phyloP scores from a whole-genome alignment of 1,284 basidiomycete species.

The Ceratobasidium papillatum region DNA sequence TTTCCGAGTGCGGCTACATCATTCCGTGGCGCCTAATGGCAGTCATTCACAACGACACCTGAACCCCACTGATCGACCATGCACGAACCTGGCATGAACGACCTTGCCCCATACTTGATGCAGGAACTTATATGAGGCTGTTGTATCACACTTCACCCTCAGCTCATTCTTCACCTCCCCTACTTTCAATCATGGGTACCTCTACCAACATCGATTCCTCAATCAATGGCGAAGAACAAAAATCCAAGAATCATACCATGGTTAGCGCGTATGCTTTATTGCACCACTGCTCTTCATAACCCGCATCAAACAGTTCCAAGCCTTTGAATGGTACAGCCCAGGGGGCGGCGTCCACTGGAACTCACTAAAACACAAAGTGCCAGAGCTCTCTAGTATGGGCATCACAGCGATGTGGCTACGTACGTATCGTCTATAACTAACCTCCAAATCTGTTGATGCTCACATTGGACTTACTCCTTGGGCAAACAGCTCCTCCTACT shows the following conservation, averaged over 20 bases:
- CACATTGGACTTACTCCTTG: background rate
- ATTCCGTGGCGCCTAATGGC: no score
- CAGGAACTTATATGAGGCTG: no score
- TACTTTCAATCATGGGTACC: slow-evolving; percentile 16
- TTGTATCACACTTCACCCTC: no score
- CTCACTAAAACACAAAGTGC: slow-evolving; percentile 55
- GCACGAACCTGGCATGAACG: no score
- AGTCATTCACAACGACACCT: no score
- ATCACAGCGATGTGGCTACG: slow-evolving; percentile 65
- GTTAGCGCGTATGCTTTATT: background rate
- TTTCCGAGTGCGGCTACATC: no score
- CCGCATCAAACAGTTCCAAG: slow-evolving; percentile 49
- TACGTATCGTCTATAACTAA: slow-evolving; percentile 49
- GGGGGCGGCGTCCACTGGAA: slow-evolving; percentile 61
- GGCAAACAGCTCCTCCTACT: slow-evolving; percentile 51
- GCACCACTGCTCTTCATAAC: background rate
- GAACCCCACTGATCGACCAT: no score
- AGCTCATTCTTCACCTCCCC: no score
- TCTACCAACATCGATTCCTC: slow-evolving; percentile 28
- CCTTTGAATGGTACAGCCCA: slow-evolving; percentile 55
- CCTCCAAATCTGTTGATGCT: background rate
- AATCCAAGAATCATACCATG: slow-evolving; percentile 32
- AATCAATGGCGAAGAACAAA: slow-evolving; percentile 7
- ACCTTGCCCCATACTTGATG: no score
- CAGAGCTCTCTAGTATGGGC: slow-evolving; percentile 59